Evolutionary conservation across 768 basidiomycete genomes (phyloP), one percentile per base, ranked within the genome.

Genomic region (Boletales sp.): DNA sequence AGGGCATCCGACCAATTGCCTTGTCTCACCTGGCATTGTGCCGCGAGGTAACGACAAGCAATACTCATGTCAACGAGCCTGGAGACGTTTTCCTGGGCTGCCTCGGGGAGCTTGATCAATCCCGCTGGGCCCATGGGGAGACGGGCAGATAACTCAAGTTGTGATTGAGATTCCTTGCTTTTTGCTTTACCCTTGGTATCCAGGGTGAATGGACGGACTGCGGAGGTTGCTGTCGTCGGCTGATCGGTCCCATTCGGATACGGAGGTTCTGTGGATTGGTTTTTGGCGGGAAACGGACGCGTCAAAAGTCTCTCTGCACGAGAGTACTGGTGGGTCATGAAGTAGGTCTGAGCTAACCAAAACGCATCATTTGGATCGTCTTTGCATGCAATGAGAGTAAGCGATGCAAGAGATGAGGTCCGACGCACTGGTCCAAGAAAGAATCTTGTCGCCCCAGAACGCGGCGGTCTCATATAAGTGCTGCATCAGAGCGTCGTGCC

Each of bases 361-460:
- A 99, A 98, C 12, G 94, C 96, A 69, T 99, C 96, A 65, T 97
- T 96, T 30, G 94, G 87, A 61, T 98, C 92, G 55, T 86, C 95
- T 95, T 59, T 25, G 18, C 18, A 42, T 19, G 34, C 4, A 33
- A 15, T 13, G 37, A 48, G 54, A 49, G 50, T 48, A 31, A 40
- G n/a, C 33, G 40, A 49, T 31, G 48, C 44, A 45, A 53, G 54
- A 43, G 35, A 37, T 36, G 51, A 45, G 49, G 53, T 68, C 64
- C 52, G 59, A 77, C 82, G 58, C 63, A 97, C 95, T 89, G 30
- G 96, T 98, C 91, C 93, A 94, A 53, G 82, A 89, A 41, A 97
- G 75, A 41, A 98, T 84, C 69, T 99, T 98, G 73, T 95, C 93
- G 5, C 96, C 96, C 96, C 96, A 99, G 66, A 97, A 98, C 6